Conservation (phyloP, 129 eudicot species). For the Escallonia rubra region DNA sequence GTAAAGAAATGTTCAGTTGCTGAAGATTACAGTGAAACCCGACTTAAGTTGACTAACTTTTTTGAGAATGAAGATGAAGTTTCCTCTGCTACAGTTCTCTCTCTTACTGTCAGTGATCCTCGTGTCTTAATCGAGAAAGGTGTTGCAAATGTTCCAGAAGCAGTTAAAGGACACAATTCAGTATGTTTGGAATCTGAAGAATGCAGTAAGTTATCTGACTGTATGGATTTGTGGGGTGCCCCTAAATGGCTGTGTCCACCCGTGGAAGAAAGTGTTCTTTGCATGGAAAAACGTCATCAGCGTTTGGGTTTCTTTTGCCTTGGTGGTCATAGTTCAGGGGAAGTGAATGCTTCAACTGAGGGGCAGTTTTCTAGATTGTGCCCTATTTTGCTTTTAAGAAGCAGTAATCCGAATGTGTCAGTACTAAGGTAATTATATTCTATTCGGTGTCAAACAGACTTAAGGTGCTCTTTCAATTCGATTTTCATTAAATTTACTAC, state of each 20-base stretch:
- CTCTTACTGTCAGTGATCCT: conserved; percentile 66
- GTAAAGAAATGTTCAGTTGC: conserved; percentile 24
- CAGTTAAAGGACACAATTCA: conserved; percentile 6
- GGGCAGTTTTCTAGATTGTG: conserved; percentile 47
- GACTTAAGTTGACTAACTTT: conserved; percentile 10
- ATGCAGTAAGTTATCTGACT: conserved; percentile 5
- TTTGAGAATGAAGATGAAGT: conserved; percentile 37
- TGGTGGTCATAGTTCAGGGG: conserved; percentile 22
- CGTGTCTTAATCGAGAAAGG: conserved; percentile 34
- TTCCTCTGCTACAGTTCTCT: conserved; percentile 33
- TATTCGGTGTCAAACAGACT: background rate
- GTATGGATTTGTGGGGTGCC: conserved; percentile 68
- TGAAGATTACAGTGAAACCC: conserved; percentile 20
- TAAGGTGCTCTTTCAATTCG: background rate
- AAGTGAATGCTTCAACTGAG: conserved; percentile 20
- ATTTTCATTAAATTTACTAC: background rate
- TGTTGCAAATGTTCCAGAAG: conserved; percentile 13
- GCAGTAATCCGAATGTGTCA: conserved; percentile 34
- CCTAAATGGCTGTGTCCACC: conserved; percentile 52
- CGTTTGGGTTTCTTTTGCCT: conserved; percentile 51
- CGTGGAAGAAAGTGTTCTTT: conserved; percentile 69
- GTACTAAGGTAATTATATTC: conserved; percentile 40
- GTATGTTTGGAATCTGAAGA: conserved; percentile 8
- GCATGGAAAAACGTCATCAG: conserved; percentile 53
- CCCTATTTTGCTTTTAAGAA: conserved; percentile 64